Percentiles rank a stretch among this genome's conserved stretches.
These are phyloP conservation scores for Histomonas meleagridis DNA, from an alignment of 208 protist genomes.

Conservation along the genomic window DNA sequence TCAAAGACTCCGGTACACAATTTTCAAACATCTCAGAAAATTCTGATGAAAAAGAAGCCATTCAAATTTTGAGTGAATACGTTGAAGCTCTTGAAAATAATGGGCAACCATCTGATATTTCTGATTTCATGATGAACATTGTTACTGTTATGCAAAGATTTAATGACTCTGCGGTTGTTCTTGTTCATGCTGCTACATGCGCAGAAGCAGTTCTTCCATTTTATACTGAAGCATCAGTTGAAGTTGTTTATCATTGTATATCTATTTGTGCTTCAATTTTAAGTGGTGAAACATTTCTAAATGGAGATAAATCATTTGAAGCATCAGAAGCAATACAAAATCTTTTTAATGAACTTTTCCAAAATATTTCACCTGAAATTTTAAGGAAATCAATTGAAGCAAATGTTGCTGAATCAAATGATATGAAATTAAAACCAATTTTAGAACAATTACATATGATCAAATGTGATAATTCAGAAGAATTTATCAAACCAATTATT, in stretches of 20 bases:
- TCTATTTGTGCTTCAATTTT: not conserved
- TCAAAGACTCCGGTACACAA: not conserved
- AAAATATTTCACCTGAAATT: not conserved
- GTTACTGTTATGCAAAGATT: not conserved
- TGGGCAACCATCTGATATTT: not conserved
- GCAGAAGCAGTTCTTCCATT: not conserved
- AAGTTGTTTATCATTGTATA: not conserved
- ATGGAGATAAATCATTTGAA: not conserved
- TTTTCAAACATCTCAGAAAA: not conserved
- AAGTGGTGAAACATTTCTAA: not conserved
- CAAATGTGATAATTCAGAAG: no score
- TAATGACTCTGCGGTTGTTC: not conserved
- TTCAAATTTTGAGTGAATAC: not conserved
- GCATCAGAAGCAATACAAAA: not conserved
- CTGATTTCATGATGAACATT: not conserved
- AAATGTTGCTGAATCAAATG: not conserved
- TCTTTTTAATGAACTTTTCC: not conserved
- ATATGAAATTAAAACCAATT: not conserved
- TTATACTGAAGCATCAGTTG: not conserved
- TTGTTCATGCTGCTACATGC: not conserved
- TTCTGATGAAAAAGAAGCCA: not conserved
- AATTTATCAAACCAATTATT: not conserved
- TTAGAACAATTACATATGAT: no score
- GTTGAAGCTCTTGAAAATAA: not conserved
- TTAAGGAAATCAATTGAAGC: not conserved